Percentiles rank a stretch among this genome's conserved stretches.
Evolutionary conservation across 1,284 basidiomycete genomes (phyloP).

Genomic region (Tausonia pullulans): DNA sequence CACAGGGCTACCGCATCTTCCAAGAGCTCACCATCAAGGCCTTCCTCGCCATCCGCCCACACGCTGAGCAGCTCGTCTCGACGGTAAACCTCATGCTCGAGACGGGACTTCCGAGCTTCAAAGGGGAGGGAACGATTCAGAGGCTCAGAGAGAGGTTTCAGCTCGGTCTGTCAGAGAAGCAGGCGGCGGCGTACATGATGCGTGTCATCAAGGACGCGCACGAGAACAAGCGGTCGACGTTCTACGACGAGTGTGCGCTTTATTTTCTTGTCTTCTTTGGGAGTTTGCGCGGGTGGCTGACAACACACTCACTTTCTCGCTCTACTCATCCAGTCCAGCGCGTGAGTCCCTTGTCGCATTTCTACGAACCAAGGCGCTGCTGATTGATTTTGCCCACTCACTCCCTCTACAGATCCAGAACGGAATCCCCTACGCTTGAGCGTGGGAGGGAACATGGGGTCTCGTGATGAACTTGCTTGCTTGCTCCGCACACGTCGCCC

Average conservation of each 20-base stretch:
- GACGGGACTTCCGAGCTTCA: constrained; percentile 90
- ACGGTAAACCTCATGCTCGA: constrained; percentile 89
- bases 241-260: constrained; percentile 68
- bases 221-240: constrained; percentile 81
- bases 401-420: constrained; percentile 8
- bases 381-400: not conserved
- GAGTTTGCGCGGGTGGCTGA: not conserved
- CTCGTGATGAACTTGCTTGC: too few species aligned
- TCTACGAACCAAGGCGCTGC: too few species aligned
- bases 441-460: too few species aligned
- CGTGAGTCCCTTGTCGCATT: not conserved
- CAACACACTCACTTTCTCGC: not conserved
- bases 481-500: too few species aligned
- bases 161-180: constrained; percentile 68
- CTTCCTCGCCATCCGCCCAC: constrained; percentile 86
- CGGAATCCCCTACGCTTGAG: not conserved
- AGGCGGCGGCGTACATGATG: constrained; percentile 89
- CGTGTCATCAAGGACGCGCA: constrained; percentile 80
- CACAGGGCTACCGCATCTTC: constrained; percentile 88
- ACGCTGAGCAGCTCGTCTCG: constrained; percentile 77
- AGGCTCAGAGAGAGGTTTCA: constrained; percentile 79
- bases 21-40: constrained; percentile 89
- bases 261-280: constrained; percentile 28
- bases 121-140: constrained; percentile 83
- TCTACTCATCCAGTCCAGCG: constrained; percentile 2